Evolutionary conservation across 306 rosid genomes (phyloP).

Genomic region (Mucuna pruriens): DNA sequence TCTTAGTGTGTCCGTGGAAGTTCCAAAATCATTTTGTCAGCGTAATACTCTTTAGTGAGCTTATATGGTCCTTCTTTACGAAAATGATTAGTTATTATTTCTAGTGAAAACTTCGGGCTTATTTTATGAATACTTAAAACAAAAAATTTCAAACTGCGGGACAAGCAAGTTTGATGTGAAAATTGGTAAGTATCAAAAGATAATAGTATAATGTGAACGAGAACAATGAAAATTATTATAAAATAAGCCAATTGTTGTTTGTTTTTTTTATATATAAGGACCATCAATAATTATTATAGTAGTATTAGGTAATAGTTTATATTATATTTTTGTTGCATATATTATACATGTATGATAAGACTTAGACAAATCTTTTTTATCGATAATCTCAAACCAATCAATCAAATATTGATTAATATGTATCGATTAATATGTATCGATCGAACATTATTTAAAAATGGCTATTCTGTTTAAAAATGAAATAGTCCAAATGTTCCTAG

Average conservation of each 20-base stretch:
- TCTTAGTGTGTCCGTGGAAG: background rate
- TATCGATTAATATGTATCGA: too few relatives aligned
- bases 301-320: background rate
- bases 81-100: too few relatives aligned
- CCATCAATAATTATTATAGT: background rate
- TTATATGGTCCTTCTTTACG: too few relatives aligned
- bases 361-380: too few relatives aligned
- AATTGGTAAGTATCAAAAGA: background rate
- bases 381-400: background rate
- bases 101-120: too few relatives aligned
- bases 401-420: background rate
- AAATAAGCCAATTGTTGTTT: background rate
- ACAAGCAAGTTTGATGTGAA: conserved; percentile 5
- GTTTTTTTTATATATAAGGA: background rate
- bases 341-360: too few relatives aligned
- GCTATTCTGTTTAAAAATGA: background rate
- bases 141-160: too few relatives aligned
- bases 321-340: background rate
- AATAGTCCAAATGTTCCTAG: background rate
- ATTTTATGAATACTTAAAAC: too few relatives aligned
- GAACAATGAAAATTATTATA: background rate
- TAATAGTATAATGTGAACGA: background rate
- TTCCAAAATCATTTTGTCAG: too few relatives aligned
- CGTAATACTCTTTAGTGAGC: too few relatives aligned
- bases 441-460: background rate